Conservation (phyloP, 1,284 basidiomycete genomes). For the Cystobasidium sp. region DNA sequence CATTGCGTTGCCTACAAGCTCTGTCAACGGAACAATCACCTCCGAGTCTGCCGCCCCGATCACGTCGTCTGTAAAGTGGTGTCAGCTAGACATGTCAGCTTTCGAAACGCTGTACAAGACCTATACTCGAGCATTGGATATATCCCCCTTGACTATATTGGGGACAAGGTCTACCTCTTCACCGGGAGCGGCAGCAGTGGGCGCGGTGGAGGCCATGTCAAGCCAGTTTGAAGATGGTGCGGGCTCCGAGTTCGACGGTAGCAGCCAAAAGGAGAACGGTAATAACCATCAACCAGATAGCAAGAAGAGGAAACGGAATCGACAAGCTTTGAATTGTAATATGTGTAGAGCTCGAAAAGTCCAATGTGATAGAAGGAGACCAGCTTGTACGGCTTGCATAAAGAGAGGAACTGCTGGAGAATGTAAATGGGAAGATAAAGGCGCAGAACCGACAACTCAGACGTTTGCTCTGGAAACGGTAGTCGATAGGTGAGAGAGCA, state of each 20-base stretch:
- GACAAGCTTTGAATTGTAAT: slow-evolving; percentile 32
- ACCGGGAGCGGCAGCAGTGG: neutral
- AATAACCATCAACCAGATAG: neutral
- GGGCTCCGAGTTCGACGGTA: slow-evolving; percentile 19
- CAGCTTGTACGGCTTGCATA: slow-evolving; percentile 28
- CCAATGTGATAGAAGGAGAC: slow-evolving; percentile 27
- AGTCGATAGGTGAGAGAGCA: slow-evolving; percentile 26
- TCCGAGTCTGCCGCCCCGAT: neutral
- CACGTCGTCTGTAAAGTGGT: neutral
- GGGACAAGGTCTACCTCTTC: neutral
- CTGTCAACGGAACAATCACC: neutral
- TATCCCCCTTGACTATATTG: too few species aligned
- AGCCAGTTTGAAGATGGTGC: slow-evolving; percentile 8
- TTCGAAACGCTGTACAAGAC: too few species aligned
- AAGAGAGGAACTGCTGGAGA: slow-evolving; percentile 23
- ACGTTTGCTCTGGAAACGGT: slow-evolving; percentile 34
- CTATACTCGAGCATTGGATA: too few species aligned
- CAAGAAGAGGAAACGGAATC: slow-evolving; percentile 39
- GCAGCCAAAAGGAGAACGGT: slow-evolving; percentile 8
- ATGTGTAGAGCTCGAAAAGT: slow-evolving; percentile 33
- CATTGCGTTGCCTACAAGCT: too few species aligned
- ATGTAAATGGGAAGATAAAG: slow-evolving; percentile 38
- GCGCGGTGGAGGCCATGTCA: neutral
- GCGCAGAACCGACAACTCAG: slow-evolving; percentile 15
- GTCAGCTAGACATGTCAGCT: neutral